A percentile compares a stretch with the other conserved stretches of the same genome.
phyloP scores from a whole-genome alignment of 306 rosid genomes.

The Leucaena leucocephala region DNA sequence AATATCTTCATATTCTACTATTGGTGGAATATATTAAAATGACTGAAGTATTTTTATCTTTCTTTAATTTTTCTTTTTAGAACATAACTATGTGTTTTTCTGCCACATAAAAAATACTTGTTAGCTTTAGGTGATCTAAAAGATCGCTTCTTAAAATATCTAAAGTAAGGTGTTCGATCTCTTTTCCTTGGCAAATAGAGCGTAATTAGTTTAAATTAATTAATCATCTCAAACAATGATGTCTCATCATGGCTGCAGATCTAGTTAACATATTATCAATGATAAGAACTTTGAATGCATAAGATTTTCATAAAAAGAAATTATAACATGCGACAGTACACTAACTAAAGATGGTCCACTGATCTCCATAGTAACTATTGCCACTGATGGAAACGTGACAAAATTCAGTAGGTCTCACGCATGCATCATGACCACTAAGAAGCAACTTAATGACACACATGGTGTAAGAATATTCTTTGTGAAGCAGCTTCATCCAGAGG shows the following conservation, averaged over 20 bases:
- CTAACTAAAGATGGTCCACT: background rate
- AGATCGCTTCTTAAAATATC: too few relatives aligned
- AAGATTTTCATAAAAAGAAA: background rate
- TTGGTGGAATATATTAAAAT: too few relatives aligned
- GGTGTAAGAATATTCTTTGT: background rate
- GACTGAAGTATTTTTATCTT: too few relatives aligned
- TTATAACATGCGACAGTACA: background rate
- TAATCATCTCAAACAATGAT: background rate
- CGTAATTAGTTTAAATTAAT: conserved; percentile 8
- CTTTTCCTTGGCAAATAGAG: too few relatives aligned
- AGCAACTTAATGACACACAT: background rate
- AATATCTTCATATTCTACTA: too few relatives aligned
- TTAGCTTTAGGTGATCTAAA: too few relatives aligned
- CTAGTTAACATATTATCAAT: background rate
- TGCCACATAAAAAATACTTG: too few relatives aligned
- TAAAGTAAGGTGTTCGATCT: too few relatives aligned
- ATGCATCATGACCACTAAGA: background rate
- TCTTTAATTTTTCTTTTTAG: too few relatives aligned
- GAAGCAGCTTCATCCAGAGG: background rate
- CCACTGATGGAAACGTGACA: conserved; percentile 35
- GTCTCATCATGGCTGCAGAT: too few relatives aligned
- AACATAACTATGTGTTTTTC: too few relatives aligned
- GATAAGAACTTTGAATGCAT: too few relatives aligned
- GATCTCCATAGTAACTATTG: background rate
- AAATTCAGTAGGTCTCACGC: background rate